phyloP scores from a whole-genome alignment of 23 red algal species.

The Cyanidium caldarium region DNA sequence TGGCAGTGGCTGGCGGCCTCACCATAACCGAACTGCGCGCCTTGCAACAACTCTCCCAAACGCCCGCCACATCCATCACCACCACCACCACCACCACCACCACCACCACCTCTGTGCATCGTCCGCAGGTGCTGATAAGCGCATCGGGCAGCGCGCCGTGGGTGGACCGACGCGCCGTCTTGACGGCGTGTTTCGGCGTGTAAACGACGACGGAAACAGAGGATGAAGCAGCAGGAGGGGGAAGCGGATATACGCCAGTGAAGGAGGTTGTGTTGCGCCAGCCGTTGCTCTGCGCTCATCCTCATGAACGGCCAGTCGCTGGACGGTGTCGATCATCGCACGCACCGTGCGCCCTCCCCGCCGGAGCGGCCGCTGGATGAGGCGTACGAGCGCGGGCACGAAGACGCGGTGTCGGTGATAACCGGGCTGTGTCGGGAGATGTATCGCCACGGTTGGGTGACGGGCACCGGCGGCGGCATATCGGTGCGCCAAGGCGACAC shows the following conservation, averaged over 20 bases:
- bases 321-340: not conserved
- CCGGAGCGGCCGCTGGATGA: not conserved
- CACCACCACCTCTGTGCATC: too few relatives aligned
- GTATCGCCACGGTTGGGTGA: conserved; percentile 1
- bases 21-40: not conserved
- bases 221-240: not conserved
- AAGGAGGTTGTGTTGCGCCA: not conserved
- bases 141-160: not conserved
- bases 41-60: not conserved
- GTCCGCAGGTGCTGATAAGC: too few relatives aligned
- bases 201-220: not conserved
- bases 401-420: not conserved
- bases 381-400: not conserved
- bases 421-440: not conserved
- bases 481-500: conserved; percentile 8
- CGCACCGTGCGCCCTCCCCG: too few relatives aligned
- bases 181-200: not conserved
- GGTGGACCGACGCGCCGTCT: not conserved
- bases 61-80: not conserved
- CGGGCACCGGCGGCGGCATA: conserved; percentile 32
- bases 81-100: not conserved
- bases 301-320: not conserved
- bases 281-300: not conserved
- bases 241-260: not conserved
- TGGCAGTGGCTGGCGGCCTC: not conserved